Conservation (phyloP, 345 rosid species). For the Salix udensis region DNA sequence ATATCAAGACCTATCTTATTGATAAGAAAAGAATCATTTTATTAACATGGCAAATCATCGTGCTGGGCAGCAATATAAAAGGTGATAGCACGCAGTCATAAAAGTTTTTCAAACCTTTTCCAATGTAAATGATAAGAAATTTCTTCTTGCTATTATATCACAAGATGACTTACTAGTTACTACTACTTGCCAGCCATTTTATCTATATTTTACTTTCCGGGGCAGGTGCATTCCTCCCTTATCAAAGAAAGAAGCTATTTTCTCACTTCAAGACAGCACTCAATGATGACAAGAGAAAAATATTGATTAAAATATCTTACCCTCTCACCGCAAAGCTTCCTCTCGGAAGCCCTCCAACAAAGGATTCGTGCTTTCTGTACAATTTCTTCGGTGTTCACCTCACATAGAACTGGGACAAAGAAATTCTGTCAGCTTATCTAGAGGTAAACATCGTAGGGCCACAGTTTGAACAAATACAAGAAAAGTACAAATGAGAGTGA, state of each 20-base stretch:
- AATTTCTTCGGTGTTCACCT: neutral
- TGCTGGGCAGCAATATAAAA: neutral
- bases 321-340: slow-evolving; percentile 12
- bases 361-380: neutral
- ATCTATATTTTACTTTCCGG: neutral
- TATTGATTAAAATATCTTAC: neutral
- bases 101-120: neutral
- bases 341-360: neutral
- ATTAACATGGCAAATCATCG: neutral
- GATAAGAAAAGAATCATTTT: neutral
- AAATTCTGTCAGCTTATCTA: neutral
- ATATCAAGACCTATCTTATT: neutral
- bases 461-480: neutral
- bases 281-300: neutral
- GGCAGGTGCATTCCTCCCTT: neutral
- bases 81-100: neutral
- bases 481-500: neutral
- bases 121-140: neutral
- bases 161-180: neutral
- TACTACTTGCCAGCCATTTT: neutral
- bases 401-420: neutral
- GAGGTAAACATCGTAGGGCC: neutral
- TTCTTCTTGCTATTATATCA: neutral
- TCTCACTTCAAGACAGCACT: slow-evolving; percentile 1
- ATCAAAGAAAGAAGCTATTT: neutral